Percentiles rank a stretch among this genome's conserved stretches.
These are phyloP conservation scores for Trichoderma virens DNA, from an alignment of 495 filamentous ascomycete genomes.

Conservation along the genomic window DNA sequence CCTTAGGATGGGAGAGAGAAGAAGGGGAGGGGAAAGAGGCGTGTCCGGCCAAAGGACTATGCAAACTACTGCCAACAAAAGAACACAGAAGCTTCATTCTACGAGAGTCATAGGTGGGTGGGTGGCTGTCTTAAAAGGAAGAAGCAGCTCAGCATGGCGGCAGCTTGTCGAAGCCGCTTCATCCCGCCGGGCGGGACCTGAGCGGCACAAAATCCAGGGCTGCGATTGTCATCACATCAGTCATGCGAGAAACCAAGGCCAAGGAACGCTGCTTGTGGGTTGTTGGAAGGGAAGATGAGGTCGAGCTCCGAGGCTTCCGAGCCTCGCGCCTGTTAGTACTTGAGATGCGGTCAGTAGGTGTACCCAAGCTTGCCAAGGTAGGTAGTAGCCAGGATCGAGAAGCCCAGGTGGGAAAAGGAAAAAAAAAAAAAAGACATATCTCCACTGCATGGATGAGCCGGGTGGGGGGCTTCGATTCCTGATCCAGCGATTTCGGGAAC, in stretches of 20 bases:
- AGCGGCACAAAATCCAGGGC: conserved; percentile 1
- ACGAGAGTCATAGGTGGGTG: background rate
- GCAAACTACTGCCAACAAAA: background rate
- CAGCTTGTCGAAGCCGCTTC: conserved; percentile 1
- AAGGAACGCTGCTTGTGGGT: background rate
- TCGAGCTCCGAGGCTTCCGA: conserved; percentile 5
- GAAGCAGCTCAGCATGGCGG: background rate
- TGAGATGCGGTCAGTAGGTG: background rate
- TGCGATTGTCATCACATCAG: conserved; percentile 7
- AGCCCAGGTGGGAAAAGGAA: background rate
- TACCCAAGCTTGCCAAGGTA: conserved; percentile 1
- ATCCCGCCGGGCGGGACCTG: conserved; percentile 7
- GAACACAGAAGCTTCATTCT: background rate
- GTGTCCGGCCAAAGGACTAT: background rate
- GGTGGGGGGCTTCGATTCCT: background rate
- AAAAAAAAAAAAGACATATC: background rate
- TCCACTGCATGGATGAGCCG: background rate
- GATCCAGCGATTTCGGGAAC: background rate
- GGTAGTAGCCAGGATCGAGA: background rate
- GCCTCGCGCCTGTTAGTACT: background rate
- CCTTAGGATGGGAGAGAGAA: background rate
- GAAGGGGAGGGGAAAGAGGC: background rate
- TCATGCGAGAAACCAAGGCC: background rate
- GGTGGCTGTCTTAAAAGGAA: background rate
- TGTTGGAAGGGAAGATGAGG: background rate